These are phyloP conservation scores for Trametes coccinea DNA, from an alignment of 768 basidiomycete species.

Conservation along the genomic window DNA sequence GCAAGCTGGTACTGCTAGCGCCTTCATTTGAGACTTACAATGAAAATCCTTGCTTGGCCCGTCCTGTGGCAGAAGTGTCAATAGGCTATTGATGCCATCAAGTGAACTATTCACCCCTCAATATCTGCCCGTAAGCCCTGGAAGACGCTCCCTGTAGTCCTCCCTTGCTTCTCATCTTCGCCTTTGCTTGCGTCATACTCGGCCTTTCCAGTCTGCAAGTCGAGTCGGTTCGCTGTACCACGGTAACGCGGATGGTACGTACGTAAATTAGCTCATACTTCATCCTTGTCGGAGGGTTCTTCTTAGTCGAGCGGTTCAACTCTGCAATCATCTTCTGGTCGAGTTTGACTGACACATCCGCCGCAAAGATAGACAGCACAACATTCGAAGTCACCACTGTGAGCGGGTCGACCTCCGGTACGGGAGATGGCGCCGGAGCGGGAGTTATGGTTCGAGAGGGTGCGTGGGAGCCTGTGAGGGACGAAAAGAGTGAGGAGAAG, in stretches of 20 bases:
- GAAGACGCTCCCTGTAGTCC: conserved; percentile 78
- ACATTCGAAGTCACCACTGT: conserved; percentile 53
- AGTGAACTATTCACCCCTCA: conserved; percentile 56
- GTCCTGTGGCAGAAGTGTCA: conserved; percentile 39
- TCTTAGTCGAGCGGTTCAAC: conserved; percentile 90
- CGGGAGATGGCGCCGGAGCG: conserved; percentile 38
- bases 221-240: too few species aligned
- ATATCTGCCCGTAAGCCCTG: conserved; percentile 85
- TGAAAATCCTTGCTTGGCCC: conserved; percentile 79
- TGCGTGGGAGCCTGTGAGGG: conserved; percentile 30
- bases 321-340: conserved; percentile 70
- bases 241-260: conserved; percentile 24
- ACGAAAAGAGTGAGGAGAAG: conserved; percentile 43
- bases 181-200: conserved; percentile 74
- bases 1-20: neutral
- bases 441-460: conserved; percentile 37
- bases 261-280: conserved; percentile 87
- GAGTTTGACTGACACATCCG: conserved; percentile 62
- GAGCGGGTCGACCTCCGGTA: conserved; percentile 25
- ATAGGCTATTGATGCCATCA: neutral
- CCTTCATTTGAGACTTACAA: conserved; percentile 51
- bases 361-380: conserved; percentile 63
- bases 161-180: conserved; percentile 61
- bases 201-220: conserved; percentile 70
- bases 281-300: conserved; percentile 78